phyloP scores from a whole-genome alignment of 352 stramenopile genomes.

The Phytophthora crassamura region DNA sequence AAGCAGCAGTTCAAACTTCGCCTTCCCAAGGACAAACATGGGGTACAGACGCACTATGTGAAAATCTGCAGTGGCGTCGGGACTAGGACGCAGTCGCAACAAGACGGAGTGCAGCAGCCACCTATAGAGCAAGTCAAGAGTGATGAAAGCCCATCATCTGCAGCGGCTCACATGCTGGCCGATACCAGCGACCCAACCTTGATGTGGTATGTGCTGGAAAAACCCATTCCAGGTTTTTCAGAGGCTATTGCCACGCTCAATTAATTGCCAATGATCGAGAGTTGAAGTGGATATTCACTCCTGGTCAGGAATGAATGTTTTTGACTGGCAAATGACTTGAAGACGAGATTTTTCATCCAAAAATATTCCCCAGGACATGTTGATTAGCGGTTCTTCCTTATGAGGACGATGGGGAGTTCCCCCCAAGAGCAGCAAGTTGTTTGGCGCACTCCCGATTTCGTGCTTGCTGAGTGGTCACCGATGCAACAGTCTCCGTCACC shows the following conservation, averaged over 20 bases:
- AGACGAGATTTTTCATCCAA: constrained; percentile 31
- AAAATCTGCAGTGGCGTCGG: constrained; percentile 23
- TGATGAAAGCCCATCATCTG: neutral
- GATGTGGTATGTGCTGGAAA: constrained; percentile 59
- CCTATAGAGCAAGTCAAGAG: neutral
- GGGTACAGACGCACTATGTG: constrained; percentile 33
- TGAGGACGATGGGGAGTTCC: constrained; percentile 21
- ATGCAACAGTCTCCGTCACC: constrained; percentile 31
- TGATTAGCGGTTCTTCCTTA: neutral
- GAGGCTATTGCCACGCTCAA: constrained; percentile 32
- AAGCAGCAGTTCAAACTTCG: constrained; percentile 69
- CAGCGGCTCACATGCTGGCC: neutral
- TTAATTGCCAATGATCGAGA: constrained; percentile 5
- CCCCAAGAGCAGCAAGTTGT: neutral
- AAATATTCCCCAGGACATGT: constrained; percentile 34
- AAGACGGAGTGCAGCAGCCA: neutral
- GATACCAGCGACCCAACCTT: constrained; percentile 12
- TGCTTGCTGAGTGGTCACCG: neutral
- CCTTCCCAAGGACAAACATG: constrained; percentile 46
- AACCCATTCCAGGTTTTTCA: constrained; percentile 49
- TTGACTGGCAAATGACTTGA: constrained; percentile 6
- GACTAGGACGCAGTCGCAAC: neutral
- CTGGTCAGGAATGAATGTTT: too few relatives aligned
- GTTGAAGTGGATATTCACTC: neutral
- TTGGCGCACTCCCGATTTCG: constrained; percentile 11